Evolutionary conservation across 495 filamentous ascomycete species (phyloP).

Genomic region (Trichoderma reesei): DNA sequence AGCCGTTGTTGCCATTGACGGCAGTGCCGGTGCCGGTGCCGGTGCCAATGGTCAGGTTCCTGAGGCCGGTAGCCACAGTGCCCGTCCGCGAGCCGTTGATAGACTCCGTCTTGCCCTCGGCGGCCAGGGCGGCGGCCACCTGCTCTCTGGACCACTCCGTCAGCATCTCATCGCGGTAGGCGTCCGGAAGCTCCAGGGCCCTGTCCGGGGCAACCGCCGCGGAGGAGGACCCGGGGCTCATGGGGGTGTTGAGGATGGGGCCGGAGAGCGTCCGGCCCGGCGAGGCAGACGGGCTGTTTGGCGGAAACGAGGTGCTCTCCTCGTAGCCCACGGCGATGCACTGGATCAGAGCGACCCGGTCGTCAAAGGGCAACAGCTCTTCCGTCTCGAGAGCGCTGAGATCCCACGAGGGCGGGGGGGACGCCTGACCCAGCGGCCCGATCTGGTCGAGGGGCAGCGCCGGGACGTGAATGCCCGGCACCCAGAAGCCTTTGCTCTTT

Average conservation of each 20-base stretch:
- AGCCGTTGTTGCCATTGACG: slow-evolving; percentile 28
- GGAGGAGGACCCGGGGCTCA: slow-evolving; percentile 18
- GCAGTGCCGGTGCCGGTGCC: slow-evolving; percentile 36
- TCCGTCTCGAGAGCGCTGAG: slow-evolving; percentile 45
- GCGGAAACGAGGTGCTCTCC: slow-evolving; percentile 44
- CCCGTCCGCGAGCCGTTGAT: slow-evolving; percentile 61
- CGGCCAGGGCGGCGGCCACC: slow-evolving; percentile 56
- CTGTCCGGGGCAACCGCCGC: slow-evolving; percentile 25
- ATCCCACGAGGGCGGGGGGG: slow-evolving; percentile 36
- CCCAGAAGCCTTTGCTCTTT: slow-evolving; percentile 63
- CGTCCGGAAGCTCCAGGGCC: slow-evolving; percentile 30
- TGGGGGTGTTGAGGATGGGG: slow-evolving; percentile 43
- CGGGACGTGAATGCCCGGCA: slow-evolving; percentile 58
- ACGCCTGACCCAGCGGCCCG: slow-evolving; percentile 37
- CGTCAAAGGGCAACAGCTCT: slow-evolving; percentile 55
- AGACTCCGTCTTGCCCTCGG: slow-evolving; percentile 57
- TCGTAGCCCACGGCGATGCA: slow-evolving; percentile 61
- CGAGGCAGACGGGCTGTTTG: slow-evolving; percentile 59
- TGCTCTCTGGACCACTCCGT: slow-evolving; percentile 64
- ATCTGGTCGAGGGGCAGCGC: slow-evolving; percentile 45
- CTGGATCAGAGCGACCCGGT: slow-evolving; percentile 55
- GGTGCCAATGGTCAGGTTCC: slow-evolving; percentile 51
- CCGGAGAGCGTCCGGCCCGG: slow-evolving; percentile 56
- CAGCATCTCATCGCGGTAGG: slow-evolving; percentile 59
- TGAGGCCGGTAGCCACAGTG: slow-evolving; percentile 44